Conservation (phyloP, 148 eudicot genomes). For the Cornus controversa region DNA sequence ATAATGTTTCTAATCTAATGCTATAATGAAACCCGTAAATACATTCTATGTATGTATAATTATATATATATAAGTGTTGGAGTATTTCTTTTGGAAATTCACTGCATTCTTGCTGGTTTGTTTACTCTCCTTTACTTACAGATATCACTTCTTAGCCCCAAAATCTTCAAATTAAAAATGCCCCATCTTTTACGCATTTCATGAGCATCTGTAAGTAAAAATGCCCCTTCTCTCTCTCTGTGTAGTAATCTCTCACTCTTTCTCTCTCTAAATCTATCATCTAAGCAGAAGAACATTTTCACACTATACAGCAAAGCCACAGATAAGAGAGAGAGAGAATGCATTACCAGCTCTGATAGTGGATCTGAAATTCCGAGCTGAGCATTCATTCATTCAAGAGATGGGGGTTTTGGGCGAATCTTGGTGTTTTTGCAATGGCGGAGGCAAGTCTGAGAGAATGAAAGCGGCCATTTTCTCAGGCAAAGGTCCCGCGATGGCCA, state of each 20-base stretch:
- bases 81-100: too few relatives aligned
- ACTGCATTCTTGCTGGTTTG: too few relatives aligned
- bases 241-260: not conserved
- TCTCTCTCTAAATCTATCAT: not conserved
- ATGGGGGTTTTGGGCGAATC: slow-evolving; percentile 74
- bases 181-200: not conserved
- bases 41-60: too few relatives aligned
- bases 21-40: too few relatives aligned
- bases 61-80: too few relatives aligned
- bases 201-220: slow-evolving; percentile 2
- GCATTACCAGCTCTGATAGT: not conserved
- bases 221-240: not conserved
- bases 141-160: not conserved
- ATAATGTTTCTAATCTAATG: too few relatives aligned
- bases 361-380: slow-evolving; percentile 15
- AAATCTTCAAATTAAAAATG: not conserved
- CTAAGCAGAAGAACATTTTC: not conserved
- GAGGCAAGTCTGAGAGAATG: slow-evolving; percentile 80
- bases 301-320: not conserved
- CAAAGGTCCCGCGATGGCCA: slow-evolving; percentile 67
- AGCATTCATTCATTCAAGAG: not conserved
- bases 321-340: not conserved
- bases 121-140: too few relatives aligned
- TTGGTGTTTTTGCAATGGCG: slow-evolving; percentile 93
- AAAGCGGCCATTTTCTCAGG: slow-evolving; percentile 64